Evolutionary conservation across 2,329 filamentous ascomycete species (phyloP).

Genomic region (Fusarium graminum): DNA sequence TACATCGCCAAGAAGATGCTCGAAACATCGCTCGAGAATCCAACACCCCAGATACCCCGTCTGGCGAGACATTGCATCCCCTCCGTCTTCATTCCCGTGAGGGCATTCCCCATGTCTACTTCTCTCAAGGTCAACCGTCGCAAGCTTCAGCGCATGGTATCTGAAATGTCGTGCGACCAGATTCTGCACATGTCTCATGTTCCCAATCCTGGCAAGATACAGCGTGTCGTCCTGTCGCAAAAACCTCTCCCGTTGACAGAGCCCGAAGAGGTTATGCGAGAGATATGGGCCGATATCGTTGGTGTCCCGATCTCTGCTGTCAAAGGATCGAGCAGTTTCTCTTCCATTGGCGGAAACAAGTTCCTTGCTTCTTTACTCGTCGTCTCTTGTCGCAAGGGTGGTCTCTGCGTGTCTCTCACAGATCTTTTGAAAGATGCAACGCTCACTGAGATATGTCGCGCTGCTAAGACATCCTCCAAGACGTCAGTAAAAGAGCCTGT

Average conservation of each 20-base stretch:
- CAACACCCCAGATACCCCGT: slow-evolving; percentile 10
- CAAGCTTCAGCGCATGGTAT: slow-evolving; percentile 61
- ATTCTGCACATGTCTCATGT: slow-evolving; percentile 58
- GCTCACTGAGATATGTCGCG: slow-evolving; percentile 62
- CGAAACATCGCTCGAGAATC: slow-evolving; percentile 57
- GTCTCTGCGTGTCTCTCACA: slow-evolving; percentile 57
- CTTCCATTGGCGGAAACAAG: slow-evolving; percentile 61
- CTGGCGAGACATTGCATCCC: slow-evolving; percentile 61
- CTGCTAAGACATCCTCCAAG: slow-evolving; percentile 35
- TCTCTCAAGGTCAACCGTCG: slow-evolving; percentile 65
- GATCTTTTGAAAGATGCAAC: slow-evolving; percentile 59
- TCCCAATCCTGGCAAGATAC: slow-evolving; percentile 55
- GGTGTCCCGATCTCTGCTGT: slow-evolving; percentile 57
- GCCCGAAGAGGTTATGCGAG: slow-evolving; percentile 62
- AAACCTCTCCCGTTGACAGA: slow-evolving; percentile 64
- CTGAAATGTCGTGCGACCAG: slow-evolving; percentile 58
- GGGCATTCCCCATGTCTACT: slow-evolving; percentile 61
- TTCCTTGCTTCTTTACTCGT: slow-evolving; percentile 61
- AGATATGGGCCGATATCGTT: slow-evolving; percentile 62
- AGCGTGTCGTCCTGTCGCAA: slow-evolving; percentile 48
- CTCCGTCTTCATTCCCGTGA: slow-evolving; percentile 62
- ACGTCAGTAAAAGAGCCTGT: slow-evolving; percentile 5
- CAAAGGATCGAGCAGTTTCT: slow-evolving; percentile 59
- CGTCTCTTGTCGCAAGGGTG: slow-evolving; percentile 59
- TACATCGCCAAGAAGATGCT: slow-evolving; percentile 61